A percentile compares a stretch with the other conserved stretches of the same genome.
Conservation (phyloP, 257 asterid species). For the Solanum stenotomum region DNA sequence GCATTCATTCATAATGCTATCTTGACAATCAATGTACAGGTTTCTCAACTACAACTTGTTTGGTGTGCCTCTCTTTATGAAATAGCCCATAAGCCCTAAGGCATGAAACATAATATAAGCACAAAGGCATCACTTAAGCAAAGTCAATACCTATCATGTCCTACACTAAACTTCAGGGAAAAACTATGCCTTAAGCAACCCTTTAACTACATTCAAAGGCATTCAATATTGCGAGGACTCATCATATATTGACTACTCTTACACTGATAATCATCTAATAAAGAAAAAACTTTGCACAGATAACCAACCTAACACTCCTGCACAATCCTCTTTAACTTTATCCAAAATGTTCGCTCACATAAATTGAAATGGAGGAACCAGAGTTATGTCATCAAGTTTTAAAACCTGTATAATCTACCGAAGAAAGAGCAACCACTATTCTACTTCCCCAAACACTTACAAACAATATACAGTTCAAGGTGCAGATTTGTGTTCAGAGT, state of each 20-base stretch:
- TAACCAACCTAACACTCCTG: neutral
- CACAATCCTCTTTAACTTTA: neutral
- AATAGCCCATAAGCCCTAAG: neutral
- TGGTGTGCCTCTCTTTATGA: neutral
- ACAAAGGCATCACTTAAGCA: neutral
- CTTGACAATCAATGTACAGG: neutral
- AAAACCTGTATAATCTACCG: neutral
- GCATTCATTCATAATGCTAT: neutral
- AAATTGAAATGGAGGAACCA: neutral
- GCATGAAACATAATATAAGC: neutral
- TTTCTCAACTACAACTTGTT: neutral
- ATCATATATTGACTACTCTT: neutral
- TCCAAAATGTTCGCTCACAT: neutral
- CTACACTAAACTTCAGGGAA: neutral
- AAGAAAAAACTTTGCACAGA: neutral
- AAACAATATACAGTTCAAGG: no score
- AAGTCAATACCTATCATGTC: neutral
- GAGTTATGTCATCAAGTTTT: neutral
- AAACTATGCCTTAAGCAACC: neutral
- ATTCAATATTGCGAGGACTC: neutral
- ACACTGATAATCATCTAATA: neutral
- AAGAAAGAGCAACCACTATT: neutral
- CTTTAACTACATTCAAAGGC: neutral
- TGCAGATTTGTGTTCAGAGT: neutral
- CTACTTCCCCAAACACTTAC: neutral